These are phyloP conservation scores for Raphanus raphanistrum DNA, from an alignment of 345 rosid genomes.

Conservation along the genomic window DNA sequence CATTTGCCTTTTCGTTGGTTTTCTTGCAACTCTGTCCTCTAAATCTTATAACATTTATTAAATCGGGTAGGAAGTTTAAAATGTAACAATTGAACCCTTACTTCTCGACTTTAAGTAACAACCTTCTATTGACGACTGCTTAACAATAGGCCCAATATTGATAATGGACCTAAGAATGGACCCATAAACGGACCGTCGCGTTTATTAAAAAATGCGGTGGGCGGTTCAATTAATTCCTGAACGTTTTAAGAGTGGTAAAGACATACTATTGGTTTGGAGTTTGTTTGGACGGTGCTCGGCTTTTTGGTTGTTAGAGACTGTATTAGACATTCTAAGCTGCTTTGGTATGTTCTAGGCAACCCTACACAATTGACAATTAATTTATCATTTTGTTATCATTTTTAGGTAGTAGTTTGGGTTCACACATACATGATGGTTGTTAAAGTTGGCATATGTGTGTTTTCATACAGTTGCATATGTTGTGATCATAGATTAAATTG, in stretches of 20 bases:
- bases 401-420: background rate
- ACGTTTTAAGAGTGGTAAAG: background rate
- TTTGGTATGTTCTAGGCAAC: background rate
- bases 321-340: background rate
- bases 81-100: background rate
- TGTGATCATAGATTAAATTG: background rate
- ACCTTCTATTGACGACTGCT: background rate
- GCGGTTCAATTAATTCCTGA: background rate
- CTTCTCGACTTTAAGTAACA: background rate
- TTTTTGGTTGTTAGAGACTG: background rate
- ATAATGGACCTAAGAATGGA: constrained; percentile 26
- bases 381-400: background rate
- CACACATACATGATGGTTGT: background rate
- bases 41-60: rapidly evolving
- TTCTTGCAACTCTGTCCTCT: background rate
- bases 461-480: background rate
- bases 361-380: background rate
- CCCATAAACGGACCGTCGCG: constrained; percentile 24
- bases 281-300: background rate
- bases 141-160: constrained; percentile 23
- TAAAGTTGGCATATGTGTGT: background rate
- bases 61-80: background rate
- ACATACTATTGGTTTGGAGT: background rate
- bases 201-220: constrained; percentile 23
- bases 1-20: background rate